Evolutionary conservation across 225 moss, liverwort and hornwort genomes (phyloP), one percentile per base, ranked within the genome.

Genomic region (Polytrichum formosum): DNA sequence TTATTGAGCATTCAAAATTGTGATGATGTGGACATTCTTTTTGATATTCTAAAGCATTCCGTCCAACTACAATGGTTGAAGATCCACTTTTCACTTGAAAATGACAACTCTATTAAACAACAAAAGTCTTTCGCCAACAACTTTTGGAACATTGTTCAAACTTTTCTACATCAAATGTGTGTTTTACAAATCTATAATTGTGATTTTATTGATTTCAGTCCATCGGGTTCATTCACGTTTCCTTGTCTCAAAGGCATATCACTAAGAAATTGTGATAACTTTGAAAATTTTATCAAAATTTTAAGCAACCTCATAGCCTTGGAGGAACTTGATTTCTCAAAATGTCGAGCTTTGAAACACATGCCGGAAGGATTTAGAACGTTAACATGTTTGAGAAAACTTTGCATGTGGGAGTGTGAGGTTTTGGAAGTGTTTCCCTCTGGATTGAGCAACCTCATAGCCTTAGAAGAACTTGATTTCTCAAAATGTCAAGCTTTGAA

Each of bases 121-220:
- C 5, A 58, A 58, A 58, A 58, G 5, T 6, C 19, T 58, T 19
- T n/a, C 0, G 2, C 10, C 56, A 6, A 58, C 22, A 5, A 19
- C 5, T 22, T 58, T 19, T 19, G 19, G n/a, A 58, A n/a, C 5
- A n/a, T 58, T 21, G n/a, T 1, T 58, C 56, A 22, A 21, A 1
- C 19, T 0, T 0, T 1, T 5, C 5, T 58, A 6, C 5, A 0
- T 7, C n/a, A 58, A 21, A 7, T 58, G 0, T 7, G 20, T 19
- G 19, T 58, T 19, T 0, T 58, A 19, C n/a, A 58, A 58, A 58
- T 58, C 1, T 0, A n/a, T 22, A n/a, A 58, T 7, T 58, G 5
- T 6, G 0, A 22, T 22, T 58, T 58, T 8, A 1, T n/a, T 6
- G 3, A 58, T 7, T 5, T 7, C 0, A 7, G 1, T 58, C n/a